Conservation (phyloP, 177 flowering plant genomes). For the Telopea speciosissima region DNA sequence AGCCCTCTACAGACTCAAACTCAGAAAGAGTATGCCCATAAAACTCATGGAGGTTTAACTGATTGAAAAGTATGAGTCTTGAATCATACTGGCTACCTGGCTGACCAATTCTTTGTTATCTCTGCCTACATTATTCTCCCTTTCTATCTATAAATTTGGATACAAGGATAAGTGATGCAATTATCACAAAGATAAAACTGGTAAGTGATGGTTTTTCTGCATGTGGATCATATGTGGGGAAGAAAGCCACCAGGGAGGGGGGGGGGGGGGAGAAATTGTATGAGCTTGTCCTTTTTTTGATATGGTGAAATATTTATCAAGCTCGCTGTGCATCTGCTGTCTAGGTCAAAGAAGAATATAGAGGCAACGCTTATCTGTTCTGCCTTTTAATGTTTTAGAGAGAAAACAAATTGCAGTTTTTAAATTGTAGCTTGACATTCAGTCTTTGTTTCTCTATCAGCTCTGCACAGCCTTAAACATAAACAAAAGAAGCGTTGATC, state of each 20-base stretch:
- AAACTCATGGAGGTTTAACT: not conserved
- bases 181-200: too few relatives aligned
- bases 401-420: not conserved
- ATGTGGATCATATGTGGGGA: too few relatives aligned
- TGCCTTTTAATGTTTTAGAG: not conserved
- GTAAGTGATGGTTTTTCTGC: too few relatives aligned
- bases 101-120: not conserved
- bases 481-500: conserved; percentile 76
- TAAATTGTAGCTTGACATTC: not conserved
- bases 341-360: not conserved
- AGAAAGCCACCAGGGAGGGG: too few relatives aligned
- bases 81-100: too few relatives aligned
- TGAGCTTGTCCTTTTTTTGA: too few relatives aligned
- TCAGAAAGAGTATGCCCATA: not conserved
- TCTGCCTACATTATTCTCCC: not conserved
- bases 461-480: conserved; percentile 87
- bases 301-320: not conserved
- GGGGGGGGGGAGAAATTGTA: too few relatives aligned
- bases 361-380: not conserved
- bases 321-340: not conserved
- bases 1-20: not conserved
- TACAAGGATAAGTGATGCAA: not conserved
- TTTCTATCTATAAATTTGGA: not conserved
- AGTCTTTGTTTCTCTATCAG: conserved; percentile 30
- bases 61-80: not conserved